Conservation (phyloP, 768 basidiomycete genomes). For the Naematelia aurantialba region DNA sequence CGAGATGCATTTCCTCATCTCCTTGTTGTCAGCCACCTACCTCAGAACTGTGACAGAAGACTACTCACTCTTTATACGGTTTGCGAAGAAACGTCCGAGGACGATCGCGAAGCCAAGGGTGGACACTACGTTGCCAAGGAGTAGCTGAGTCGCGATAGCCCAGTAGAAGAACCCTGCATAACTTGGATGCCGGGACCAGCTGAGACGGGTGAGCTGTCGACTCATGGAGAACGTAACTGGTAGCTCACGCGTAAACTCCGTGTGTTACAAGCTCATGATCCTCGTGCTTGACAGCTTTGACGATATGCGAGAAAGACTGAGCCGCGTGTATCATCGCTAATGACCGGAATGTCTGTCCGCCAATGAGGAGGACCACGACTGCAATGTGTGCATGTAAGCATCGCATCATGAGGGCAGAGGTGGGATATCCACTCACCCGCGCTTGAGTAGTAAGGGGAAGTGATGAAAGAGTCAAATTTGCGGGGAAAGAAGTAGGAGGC, state of each 20-base stretch:
- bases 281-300: conserved; percentile 69
- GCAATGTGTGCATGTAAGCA: conserved; percentile 8
- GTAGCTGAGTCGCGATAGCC: conserved; percentile 89
- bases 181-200: conserved; percentile 88
- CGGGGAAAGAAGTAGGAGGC: conserved; percentile 65
- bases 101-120: conserved; percentile 64
- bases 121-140: conserved; percentile 78
- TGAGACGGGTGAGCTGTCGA: conserved; percentile 40
- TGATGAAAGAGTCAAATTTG: conserved; percentile 50
- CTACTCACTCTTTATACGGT: conserved; percentile 68
- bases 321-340: conserved; percentile 95
- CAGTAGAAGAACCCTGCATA: conserved; percentile 98
- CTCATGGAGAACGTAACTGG: background rate
- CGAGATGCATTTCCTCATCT: conserved; percentile 78
- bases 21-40: background rate
- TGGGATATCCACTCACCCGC: background rate
- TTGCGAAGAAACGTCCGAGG: conserved; percentile 82
- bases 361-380: conserved; percentile 65
- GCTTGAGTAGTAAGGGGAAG: background rate
- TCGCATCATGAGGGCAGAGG: background rate
- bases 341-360: conserved; percentile 76
- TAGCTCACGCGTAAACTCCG: conserved; percentile 78
- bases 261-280: conserved; percentile 77
- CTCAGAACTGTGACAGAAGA: background rate
- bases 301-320: conserved; percentile 85